Evolutionary conservation across 2,329 filamentous ascomycete species (phyloP).

Genomic region (Phialocephala subalpina): DNA sequence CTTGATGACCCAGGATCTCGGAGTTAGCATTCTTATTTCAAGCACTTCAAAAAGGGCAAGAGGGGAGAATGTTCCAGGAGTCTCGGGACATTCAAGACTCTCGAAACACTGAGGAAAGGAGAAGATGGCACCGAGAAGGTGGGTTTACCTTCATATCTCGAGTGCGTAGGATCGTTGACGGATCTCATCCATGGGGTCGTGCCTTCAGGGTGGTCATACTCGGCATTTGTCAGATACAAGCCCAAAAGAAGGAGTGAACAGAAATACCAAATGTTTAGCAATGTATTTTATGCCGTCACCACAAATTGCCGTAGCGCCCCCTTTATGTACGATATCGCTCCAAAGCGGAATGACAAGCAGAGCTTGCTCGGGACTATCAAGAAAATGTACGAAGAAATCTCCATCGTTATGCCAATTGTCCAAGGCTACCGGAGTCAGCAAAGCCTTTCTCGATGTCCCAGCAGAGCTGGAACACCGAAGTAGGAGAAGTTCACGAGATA

Average conservation of each 20-base stretch:
- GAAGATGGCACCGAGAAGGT: too few species aligned
- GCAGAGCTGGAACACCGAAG: too few species aligned
- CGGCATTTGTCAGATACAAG: slow-evolving; percentile 5
- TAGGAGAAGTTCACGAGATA: too few species aligned
- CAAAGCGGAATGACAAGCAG: slow-evolving; percentile 74
- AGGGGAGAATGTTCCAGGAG: too few species aligned
- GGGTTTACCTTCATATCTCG: slow-evolving; percentile 50
- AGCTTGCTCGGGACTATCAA: slow-evolving; percentile 75
- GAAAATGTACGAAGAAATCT: slow-evolving; percentile 76
- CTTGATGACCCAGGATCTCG: too few species aligned
- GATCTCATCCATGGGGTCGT: slow-evolving; percentile 72
- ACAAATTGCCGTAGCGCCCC: slow-evolving; percentile 72
- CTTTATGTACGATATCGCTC: slow-evolving; percentile 65
- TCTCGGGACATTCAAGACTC: too few species aligned
- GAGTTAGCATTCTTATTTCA: too few species aligned
- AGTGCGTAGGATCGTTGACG: slow-evolving; percentile 57
- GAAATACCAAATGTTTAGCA: slow-evolving; percentile 58
- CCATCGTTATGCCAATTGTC: slow-evolving; percentile 70
- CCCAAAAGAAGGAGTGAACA: not conserved
- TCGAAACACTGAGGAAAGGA: too few species aligned
- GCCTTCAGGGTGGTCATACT: slow-evolving; percentile 67
- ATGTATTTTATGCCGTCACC: slow-evolving; percentile 64
- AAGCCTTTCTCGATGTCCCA: not conserved
- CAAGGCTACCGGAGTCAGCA: slow-evolving; percentile 15
- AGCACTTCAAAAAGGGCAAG: too few species aligned